Base-by-base conservation (phyloP, 1,284 basidiomycete genomes). In the Ustilago lituana region DNA sequence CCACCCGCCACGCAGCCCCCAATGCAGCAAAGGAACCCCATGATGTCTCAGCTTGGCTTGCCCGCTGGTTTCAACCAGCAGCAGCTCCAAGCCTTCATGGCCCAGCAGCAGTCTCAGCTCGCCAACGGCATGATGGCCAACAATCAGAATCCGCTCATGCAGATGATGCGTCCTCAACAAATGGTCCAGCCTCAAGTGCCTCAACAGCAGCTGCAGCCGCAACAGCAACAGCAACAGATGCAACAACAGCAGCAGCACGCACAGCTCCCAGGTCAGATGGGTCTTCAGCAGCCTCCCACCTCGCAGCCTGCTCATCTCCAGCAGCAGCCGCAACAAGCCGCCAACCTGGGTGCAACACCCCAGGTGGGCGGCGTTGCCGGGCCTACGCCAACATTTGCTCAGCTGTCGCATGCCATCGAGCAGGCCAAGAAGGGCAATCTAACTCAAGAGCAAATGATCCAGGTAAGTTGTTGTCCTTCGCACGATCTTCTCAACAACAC, bases 401-500 rank as follows among this genome's bases (percentile, higher is more conserved):
- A 73, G 36, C 47, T 73, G 8, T 59, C 63, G 44, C 55, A 64
- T 38, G 62, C 66, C 38, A 69, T 73, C 29, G 62, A 63, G 23
- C 71, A 73, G 44, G 68, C 68, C 17, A 71, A 71, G 41, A 71
- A 71, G 63, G 68, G 68, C 20, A 61, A 66, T 17, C 59, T 71
- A 35, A 66, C 59, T 27, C 68, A 65, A 39, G 63, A 66, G 44
- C 68, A 71, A 50, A 62, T 71, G 62, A 71, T 66, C 20, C 62
- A 64, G 40, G 67, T 70, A 57, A 20, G 67, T 58, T 33, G 7
- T 1, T n/a, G 2, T 10, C 24, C 1, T 15, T n/a, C n/a, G n/a
- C n/a, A n/a, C n/a, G n/a, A n/a, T n/a, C n/a, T n/a, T n/a, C n/a
- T n/a, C n/a, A n/a, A n/a, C n/a, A n/a, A n/a, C n/a, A n/a, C n/a